Evolutionary conservation across 1,284 basidiomycete genomes (phyloP).

Genomic region (Neotropicomus parvogracilis): DNA sequence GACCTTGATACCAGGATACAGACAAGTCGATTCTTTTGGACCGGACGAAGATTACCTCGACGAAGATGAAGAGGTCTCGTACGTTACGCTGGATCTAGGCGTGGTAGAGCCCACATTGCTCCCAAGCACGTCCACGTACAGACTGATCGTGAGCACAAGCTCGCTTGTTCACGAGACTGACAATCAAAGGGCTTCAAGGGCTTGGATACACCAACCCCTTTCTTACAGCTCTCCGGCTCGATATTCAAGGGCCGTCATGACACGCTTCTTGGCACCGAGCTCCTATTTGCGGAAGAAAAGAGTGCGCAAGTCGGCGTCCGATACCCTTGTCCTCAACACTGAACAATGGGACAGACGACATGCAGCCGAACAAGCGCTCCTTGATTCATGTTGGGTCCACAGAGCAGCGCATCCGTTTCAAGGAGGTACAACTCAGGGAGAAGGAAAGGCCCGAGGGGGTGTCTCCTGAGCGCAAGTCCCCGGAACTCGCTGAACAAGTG

Average conservation of each 20-base stretch:
- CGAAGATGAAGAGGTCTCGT: constrained; percentile 57
- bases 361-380: constrained; percentile 45
- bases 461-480: constrained; percentile 3
- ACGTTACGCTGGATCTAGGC: constrained; percentile 70
- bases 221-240: constrained; percentile 68
- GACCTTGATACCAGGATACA: constrained; percentile 49
- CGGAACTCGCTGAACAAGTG: constrained; percentile 20
- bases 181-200: constrained; percentile 44
- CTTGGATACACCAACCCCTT: constrained; percentile 69
- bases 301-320: constrained; percentile 33
- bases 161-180: neutral
- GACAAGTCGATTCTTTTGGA: constrained; percentile 58
- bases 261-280: constrained; percentile 63
- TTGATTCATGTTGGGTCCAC: constrained; percentile 54
- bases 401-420: constrained; percentile 60
- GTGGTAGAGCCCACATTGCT: constrained; percentile 69
- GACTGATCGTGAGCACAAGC: constrained; percentile 58
- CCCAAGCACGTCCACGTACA: constrained; percentile 61
- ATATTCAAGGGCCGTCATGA: constrained; percentile 67
- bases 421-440: constrained; percentile 30
- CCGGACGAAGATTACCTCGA: constrained; percentile 59
- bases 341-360: constrained; percentile 32
- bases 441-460: constrained; percentile 16
- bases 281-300: constrained; percentile 65
- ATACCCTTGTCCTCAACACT: neutral